Percentiles rank a stretch among this genome's conserved stretches.
Evolutionary conservation across 805 yeast genomes (phyloP).

Genomic region (Pichia nakasei): DNA sequence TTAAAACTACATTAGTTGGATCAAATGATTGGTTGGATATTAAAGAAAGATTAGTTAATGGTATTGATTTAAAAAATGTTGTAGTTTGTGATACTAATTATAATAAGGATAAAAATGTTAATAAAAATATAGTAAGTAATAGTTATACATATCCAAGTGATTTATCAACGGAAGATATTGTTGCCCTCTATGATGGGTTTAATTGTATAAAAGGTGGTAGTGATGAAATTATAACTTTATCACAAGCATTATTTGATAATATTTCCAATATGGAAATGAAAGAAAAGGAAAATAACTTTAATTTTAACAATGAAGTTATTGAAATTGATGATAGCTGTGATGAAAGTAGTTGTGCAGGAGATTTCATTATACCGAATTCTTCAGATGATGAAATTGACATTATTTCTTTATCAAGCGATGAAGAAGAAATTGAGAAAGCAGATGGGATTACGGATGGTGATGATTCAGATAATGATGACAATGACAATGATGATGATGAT

Average conservation of each 20-base stretch:
- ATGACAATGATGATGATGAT: neutral
- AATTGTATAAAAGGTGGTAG: neutral
- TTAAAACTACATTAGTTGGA: neutral
- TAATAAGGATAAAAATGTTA: neutral
- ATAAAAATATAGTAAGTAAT: neutral
- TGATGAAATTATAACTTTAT: neutral
- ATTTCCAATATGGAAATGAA: neutral
- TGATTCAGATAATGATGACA: neutral
- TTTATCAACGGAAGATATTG: neutral
- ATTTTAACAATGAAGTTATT: neutral
- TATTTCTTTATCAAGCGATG: neutral
- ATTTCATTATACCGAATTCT: neutral
- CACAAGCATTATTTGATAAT: neutral
- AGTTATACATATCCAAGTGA: conserved; percentile 5
- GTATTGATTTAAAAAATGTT: neutral
- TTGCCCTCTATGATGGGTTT: conserved; percentile 2
- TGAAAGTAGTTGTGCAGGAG: neutral
- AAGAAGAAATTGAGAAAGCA: neutral
- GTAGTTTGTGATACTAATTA: neutral
- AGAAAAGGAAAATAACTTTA: too few relatives aligned
- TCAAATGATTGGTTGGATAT: neutral
- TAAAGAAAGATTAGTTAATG: neutral
- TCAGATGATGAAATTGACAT: neutral
- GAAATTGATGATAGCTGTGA: neutral
- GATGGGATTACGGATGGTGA: neutral